These are phyloP conservation scores for Stellera chamaejasme DNA, from an alignment of 345 rosid genomes.

Conservation along the genomic window DNA sequence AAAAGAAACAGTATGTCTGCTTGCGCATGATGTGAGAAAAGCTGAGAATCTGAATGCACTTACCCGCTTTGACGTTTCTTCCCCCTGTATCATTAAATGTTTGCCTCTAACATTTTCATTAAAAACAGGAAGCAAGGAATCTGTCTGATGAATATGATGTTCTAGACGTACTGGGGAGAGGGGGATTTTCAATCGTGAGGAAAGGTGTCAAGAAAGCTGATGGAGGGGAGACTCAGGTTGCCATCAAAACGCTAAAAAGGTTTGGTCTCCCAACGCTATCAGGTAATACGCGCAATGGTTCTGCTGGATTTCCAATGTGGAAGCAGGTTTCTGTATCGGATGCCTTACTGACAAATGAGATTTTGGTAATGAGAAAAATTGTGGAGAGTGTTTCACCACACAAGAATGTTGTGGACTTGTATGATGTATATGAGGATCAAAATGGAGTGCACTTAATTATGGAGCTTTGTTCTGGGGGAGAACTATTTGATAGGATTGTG, in stretches of 20 bases:
- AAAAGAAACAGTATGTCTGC: too few relatives aligned
- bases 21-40: too few relatives aligned
- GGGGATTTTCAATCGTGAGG: constrained; percentile 66
- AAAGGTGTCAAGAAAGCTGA: constrained; percentile 30
- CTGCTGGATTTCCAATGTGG: constrained; percentile 26
- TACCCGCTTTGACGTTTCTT: too few relatives aligned
- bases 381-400: constrained; percentile 62
- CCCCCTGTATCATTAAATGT: too few relatives aligned
- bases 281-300: constrained; percentile 5
- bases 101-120: too few relatives aligned
- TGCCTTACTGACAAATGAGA: constrained; percentile 54
- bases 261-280: constrained; percentile 17
- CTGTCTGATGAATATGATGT: constrained; percentile 48
- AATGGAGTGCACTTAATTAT: constrained; percentile 51
- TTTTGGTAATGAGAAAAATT: constrained; percentile 51
- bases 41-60: too few relatives aligned
- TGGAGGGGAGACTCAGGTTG: constrained; percentile 24
- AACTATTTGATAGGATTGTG: constrained; percentile 53
- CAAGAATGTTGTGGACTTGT: constrained; percentile 48
- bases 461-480: constrained; percentile 59
- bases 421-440: constrained; percentile 58
- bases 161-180: constrained; percentile 39
- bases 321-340: constrained; percentile 49
- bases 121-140: constrained; percentile 29
- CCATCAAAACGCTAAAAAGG: constrained; percentile 53